Percentiles rank a stretch among this genome's conserved stretches.
These are phyloP conservation scores for Cercospora zeina DNA, from an alignment of 2,329 filamentous ascomycete genomes.

Conservation along the genomic window DNA sequence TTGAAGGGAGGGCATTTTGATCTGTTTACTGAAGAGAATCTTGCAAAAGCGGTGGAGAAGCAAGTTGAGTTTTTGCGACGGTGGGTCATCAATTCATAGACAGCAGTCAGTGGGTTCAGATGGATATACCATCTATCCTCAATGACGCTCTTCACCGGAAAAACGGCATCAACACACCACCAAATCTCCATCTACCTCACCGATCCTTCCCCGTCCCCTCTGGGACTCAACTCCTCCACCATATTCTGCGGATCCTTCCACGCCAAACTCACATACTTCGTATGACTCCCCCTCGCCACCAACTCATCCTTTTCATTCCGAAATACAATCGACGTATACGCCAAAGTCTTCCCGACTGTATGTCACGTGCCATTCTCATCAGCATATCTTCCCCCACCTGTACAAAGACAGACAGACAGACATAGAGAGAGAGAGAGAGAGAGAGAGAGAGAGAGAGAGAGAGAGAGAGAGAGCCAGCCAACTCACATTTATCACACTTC, in stretches of 20 bases:
- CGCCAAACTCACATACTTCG: constrained; percentile 58
- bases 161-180: background rate
- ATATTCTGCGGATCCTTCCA: constrained; percentile 66
- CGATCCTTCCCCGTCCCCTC: constrained; percentile 10
- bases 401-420: background rate
- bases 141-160: background rate
- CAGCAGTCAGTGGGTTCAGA: background rate
- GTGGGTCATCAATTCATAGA: background rate
- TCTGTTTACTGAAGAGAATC: background rate
- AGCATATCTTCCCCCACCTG: background rate
- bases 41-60: background rate
- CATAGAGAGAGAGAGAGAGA: too few relatives aligned
- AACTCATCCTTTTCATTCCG: constrained; percentile 59
- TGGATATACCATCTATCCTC: background rate
- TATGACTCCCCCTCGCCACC: constrained; percentile 66
- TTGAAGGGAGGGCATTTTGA: constrained; percentile 11
- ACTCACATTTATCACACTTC: constrained; percentile 63
- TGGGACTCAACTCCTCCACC: constrained; percentile 56
- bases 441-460: too few relatives aligned
- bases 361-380: background rate
- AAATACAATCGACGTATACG: constrained; percentile 54
- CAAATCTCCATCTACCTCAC: background rate
- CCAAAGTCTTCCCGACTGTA: constrained; percentile 13
- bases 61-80: constrained; percentile 1
- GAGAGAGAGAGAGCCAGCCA: too few relatives aligned